Conservation (phyloP, 371 early-diverging fungal genomes). For the Phascolomyces articulosus region DNA sequence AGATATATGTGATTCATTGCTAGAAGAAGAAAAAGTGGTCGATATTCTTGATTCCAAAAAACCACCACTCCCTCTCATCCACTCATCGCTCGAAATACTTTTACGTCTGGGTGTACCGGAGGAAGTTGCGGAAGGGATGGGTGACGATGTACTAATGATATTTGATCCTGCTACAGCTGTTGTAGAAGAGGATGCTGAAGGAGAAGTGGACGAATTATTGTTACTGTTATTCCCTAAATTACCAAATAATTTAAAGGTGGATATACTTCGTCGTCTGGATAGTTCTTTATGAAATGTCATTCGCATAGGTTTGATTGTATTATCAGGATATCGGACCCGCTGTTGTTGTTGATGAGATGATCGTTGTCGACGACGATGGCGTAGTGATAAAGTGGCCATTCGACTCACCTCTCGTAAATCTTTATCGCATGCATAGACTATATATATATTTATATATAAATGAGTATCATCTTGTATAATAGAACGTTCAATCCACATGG, state of each 20-base stretch:
- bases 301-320: background rate
- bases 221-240: background rate
- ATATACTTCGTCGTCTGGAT: conserved; percentile 10
- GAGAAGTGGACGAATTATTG: too few relatives aligned
- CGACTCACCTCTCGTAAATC: conserved; percentile 18
- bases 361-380: background rate
- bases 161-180: too few relatives aligned
- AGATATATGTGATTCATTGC: background rate
- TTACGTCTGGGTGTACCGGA: conserved; percentile 4
- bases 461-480: too few relatives aligned
- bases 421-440: conserved; percentile 18
- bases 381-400: conserved; percentile 11
- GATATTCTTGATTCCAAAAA: conserved; percentile 17
- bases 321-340: background rate
- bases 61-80: background rate
- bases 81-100: conserved; percentile 4
- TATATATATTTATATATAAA: background rate
- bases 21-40: background rate
- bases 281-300: conserved; percentile 14
- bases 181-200: too few relatives aligned
- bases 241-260: conserved; percentile 15
- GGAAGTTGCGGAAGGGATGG: background rate
- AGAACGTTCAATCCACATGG: too few relatives aligned
- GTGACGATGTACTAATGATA: too few relatives aligned
- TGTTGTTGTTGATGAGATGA: background rate